A percentile compares a stretch with the other conserved stretches of the same genome.
Conservation (phyloP, 139 green algal genomes). For the Auxenochlorella protothecoides region DNA sequence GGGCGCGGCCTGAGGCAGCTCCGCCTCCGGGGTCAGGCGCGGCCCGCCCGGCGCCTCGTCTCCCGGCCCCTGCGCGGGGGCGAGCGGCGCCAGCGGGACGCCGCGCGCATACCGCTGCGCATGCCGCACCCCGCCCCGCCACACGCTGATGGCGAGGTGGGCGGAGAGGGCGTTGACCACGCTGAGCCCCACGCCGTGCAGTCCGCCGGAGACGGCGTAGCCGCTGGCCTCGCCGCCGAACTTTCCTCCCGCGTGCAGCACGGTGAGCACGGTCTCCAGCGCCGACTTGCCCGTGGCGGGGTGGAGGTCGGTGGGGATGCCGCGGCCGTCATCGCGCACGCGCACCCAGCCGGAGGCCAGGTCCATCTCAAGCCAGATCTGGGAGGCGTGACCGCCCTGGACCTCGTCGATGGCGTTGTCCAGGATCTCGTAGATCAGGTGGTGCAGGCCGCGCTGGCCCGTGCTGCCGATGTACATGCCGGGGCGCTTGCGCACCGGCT, state of each 20-base stretch:
- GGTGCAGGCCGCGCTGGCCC: slow-evolving; percentile 79
- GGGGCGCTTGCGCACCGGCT: slow-evolving; percentile 91
- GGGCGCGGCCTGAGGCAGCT: neutral
- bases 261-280: slow-evolving; percentile 78
- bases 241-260: slow-evolving; percentile 95
- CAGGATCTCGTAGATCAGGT: slow-evolving; percentile 95
- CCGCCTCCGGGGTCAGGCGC: slow-evolving; percentile 6
- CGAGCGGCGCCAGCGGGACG: slow-evolving; percentile 16
- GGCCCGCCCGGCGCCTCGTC: neutral
- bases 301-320: slow-evolving; percentile 87
- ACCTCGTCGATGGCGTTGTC: slow-evolving; percentile 93
- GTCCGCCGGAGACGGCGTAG: slow-evolving; percentile 79
- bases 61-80: neutral
- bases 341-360: slow-evolving; percentile 51
- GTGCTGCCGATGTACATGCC: slow-evolving; percentile 99
- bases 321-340: slow-evolving; percentile 81
- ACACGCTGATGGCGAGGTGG: slow-evolving; percentile 65
- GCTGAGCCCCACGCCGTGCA: slow-evolving; percentile 93
- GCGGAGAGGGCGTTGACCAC: slow-evolving; percentile 93
- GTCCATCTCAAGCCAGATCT: slow-evolving; percentile 51
- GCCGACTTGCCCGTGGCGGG: slow-evolving; percentile 72
- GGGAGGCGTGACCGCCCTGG: slow-evolving; percentile 68
- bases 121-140: slow-evolving; percentile 46
- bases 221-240: slow-evolving; percentile 78
- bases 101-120: slow-evolving; percentile 65